Evolutionary conservation across 1,284 basidiomycete species (phyloP).

Genomic region (Volvariella surrecta): DNA sequence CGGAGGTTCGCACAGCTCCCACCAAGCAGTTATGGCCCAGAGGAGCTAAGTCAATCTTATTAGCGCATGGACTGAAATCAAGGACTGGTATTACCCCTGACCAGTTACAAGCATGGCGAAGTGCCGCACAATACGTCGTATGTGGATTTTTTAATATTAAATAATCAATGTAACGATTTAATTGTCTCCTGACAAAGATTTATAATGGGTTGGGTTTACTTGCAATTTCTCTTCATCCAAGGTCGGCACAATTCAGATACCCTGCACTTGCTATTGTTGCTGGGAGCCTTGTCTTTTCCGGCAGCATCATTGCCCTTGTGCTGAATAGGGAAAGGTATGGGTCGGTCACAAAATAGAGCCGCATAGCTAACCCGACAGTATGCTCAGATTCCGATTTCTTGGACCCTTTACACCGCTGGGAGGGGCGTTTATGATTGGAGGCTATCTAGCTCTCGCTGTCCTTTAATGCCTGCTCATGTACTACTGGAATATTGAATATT

Average conservation of each 20-base stretch:
- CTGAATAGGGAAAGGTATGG: slow-evolving; percentile 46
- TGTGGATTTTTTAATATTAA: too few relatives aligned
- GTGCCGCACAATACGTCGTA: slow-evolving; percentile 59
- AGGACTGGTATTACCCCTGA: slow-evolving; percentile 41
- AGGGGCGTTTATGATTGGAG: slow-evolving; percentile 66
- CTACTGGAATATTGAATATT: too few relatives aligned
- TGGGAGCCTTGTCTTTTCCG: slow-evolving; percentile 64
- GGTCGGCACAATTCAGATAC: slow-evolving; percentile 53
- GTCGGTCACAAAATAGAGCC: not conserved
- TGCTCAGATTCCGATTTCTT: slow-evolving; percentile 44
- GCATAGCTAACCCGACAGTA: slow-evolving; percentile 4
- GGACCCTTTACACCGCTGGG: slow-evolving; percentile 77
- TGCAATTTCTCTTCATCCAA: slow-evolving; percentile 63
- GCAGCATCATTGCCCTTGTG: slow-evolving; percentile 61
- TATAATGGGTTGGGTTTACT: slow-evolving; percentile 74
- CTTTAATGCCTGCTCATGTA: not conserved
- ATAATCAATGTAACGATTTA: not conserved
- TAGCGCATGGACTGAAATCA: slow-evolving; percentile 50
- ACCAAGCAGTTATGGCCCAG: not conserved
- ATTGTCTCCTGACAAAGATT: slow-evolving; percentile 38
- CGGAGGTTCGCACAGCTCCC: slow-evolving; percentile 30
- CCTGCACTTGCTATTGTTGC: slow-evolving; percentile 63
- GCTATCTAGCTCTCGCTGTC: slow-evolving; percentile 37
- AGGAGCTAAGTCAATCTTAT: not conserved
- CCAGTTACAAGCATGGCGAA: slow-evolving; percentile 50